Percentiles rank a stretch among this genome's conserved stretches.
Conservation (phyloP, 805 yeast species). For the Zygosaccharomyces rouxii region DNA sequence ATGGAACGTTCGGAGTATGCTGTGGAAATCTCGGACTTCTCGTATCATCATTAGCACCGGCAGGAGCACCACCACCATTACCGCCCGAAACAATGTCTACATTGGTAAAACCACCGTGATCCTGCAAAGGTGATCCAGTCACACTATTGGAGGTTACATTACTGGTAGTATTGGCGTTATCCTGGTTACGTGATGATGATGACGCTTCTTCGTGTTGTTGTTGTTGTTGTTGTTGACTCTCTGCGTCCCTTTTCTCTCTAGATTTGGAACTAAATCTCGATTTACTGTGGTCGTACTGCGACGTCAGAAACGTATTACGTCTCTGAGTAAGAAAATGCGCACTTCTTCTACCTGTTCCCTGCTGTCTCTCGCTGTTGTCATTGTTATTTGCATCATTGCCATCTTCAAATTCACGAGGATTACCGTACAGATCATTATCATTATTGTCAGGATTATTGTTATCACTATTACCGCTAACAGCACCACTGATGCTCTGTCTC, state of each 20-base stretch:
- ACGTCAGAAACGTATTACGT: conserved; percentile 29
- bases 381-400: conserved; percentile 15
- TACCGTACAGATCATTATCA: too few species aligned
- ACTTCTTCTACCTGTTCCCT: conserved; percentile 1
- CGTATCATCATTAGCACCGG: neutral
- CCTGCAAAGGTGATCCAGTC: conserved; percentile 16
- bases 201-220: too few species aligned
- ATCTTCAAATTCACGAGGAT: neutral
- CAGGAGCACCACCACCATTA: neutral
- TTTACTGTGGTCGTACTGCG: conserved; percentile 33
- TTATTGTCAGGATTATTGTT: conserved; percentile 11
- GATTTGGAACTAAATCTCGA: conserved; percentile 29
- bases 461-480: conserved; percentile 11
- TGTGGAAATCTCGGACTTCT: neutral
- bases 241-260: neutral
- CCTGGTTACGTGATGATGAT: too few species aligned
- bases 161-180: neutral
- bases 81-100: conserved; percentile 14
- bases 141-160: neutral
- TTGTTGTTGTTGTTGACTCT: conserved; percentile 3
- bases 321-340: conserved; percentile 30
- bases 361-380: neutral
- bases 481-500: conserved; percentile 12
- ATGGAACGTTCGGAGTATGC: conserved; percentile 17
- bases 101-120: conserved; percentile 26